A percentile compares a stretch with the other conserved stretches of the same genome.
phyloP scores from a whole-genome alignment of 106 monocot genomes.

The Allium sativum region DNA sequence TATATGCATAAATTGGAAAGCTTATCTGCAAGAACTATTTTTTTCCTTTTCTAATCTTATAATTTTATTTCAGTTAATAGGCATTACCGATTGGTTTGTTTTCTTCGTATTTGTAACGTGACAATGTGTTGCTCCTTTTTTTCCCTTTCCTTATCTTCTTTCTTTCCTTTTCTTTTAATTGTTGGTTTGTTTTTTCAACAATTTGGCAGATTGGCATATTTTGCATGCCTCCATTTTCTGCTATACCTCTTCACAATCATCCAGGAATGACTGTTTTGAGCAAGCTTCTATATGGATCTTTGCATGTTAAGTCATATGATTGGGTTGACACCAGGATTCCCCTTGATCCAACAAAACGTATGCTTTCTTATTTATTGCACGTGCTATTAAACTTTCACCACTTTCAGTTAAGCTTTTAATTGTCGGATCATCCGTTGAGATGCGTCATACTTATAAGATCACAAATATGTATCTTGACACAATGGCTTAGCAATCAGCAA shows the following conservation, averaged over 20 bases:
- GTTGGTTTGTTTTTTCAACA: neutral
- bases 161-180: neutral
- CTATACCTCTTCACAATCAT: slow-evolving; percentile 94
- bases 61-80: no score
- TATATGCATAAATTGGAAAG: neutral
- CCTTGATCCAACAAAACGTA: slow-evolving; percentile 33
- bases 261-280: slow-evolving; percentile 96
- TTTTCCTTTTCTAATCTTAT: no score
- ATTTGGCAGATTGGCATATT: slow-evolving; percentile 80
- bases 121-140: no score
- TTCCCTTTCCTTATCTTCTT: no score
- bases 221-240: slow-evolving; percentile 68
- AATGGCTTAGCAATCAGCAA: no score
- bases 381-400: neutral
- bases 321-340: slow-evolving; percentile 41
- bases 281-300: slow-evolving; percentile 75
- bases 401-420: neutral
- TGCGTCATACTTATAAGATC: no score
- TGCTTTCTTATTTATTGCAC: slow-evolving; percentile 3
- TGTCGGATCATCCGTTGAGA: neutral
- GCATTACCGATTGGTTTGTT: no score
- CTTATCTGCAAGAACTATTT: no score
- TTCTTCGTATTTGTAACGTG: no score
- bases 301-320: slow-evolving; percentile 84
- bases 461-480: no score